Conservation (phyloP, 2,329 filamentous ascomycete genomes). For the Arthrinium puccinioides region DNA sequence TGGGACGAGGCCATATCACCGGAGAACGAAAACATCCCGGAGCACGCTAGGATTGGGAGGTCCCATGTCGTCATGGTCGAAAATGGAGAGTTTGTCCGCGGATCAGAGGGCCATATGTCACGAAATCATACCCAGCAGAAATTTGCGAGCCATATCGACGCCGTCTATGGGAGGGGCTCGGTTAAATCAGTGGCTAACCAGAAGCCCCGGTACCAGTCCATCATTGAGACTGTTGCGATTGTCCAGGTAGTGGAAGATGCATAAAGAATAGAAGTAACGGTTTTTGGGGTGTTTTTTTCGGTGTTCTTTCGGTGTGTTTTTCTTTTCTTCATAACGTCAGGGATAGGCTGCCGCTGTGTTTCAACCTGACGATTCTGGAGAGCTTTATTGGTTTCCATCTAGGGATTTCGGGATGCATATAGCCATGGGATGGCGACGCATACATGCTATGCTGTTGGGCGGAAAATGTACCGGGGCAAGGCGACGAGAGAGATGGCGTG, state of each 20-base stretch:
- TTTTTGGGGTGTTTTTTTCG: too few species aligned
- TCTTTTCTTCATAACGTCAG: too few species aligned
- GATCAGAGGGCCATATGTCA: slow-evolving; percentile 4
- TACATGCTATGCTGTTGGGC: too few species aligned
- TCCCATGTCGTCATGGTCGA: slow-evolving; percentile 1
- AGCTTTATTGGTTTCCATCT: too few species aligned
- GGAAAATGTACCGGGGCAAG: too few species aligned
- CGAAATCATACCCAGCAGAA: slow-evolving; percentile 4
- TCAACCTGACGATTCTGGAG: too few species aligned
- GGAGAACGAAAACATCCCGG: slow-evolving; percentile 5
- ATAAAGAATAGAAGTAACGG: too few species aligned
- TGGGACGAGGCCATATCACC: slow-evolving; percentile 3
- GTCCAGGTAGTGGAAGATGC: slow-evolving; percentile 3
- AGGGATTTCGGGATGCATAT: too few species aligned
- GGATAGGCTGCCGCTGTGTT: too few species aligned
- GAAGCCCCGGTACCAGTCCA: slow-evolving; percentile 6
- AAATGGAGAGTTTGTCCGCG: slow-evolving; percentile 3
- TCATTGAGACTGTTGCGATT: slow-evolving; percentile 5
- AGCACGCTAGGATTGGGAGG: slow-evolving; percentile 1
- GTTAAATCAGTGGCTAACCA: neutral
- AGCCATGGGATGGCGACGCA: too few species aligned
- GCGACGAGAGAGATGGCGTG: too few species aligned
- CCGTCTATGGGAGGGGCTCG: slow-evolving; percentile 3
- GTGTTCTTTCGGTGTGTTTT: too few species aligned
- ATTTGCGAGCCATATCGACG: slow-evolving; percentile 3